These are phyloP conservation scores for Podospora pseudocomata DNA, from an alignment of 495 filamentous ascomycete species.

Conservation along the genomic window DNA sequence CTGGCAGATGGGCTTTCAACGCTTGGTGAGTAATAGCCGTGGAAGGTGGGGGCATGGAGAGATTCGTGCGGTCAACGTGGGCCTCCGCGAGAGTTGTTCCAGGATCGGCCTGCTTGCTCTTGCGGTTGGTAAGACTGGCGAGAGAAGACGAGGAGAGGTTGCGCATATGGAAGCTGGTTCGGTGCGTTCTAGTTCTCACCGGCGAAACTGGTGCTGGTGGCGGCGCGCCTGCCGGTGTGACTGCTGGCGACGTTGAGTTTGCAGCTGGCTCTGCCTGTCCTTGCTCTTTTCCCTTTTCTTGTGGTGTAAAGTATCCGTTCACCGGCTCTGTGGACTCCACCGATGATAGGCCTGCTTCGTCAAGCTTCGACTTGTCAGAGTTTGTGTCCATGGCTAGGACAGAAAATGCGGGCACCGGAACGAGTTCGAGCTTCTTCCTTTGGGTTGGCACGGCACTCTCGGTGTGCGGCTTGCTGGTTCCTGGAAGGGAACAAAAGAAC, in stretches of 20 bases:
- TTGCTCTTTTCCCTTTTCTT: background rate
- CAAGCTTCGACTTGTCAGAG: slow-evolving; percentile 1
- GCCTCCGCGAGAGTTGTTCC: slow-evolving; percentile 40
- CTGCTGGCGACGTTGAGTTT: slow-evolving; percentile 9
- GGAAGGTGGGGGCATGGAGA: slow-evolving; percentile 58
- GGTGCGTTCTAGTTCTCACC: slow-evolving; percentile 15
- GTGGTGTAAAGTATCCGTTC: background rate
- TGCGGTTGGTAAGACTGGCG: slow-evolving; percentile 39
- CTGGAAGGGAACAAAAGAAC: background rate
- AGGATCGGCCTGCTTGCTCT: slow-evolving; percentile 52
- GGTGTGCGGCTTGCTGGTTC: background rate
- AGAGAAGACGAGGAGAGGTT: slow-evolving; percentile 26
- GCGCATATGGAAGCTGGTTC: slow-evolving; percentile 17
- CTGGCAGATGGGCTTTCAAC: slow-evolving; percentile 7
- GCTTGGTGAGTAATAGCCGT: slow-evolving; percentile 24
- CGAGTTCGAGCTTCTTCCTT: background rate
- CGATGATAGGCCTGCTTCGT: slow-evolving; percentile 1
- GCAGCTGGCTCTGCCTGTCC: slow-evolving; percentile 2
- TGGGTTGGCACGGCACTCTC: background rate
- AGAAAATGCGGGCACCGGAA: background rate
- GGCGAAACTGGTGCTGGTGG: slow-evolving; percentile 5
- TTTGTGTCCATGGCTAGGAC: slow-evolving; percentile 4
- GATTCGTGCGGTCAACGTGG: slow-evolving; percentile 52
- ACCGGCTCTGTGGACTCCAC: background rate
- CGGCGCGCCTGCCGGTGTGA: background rate